Base-by-base conservation (phyloP, 2,329 filamentous ascomycete genomes). In the Pezicula rhizophila region DNA sequence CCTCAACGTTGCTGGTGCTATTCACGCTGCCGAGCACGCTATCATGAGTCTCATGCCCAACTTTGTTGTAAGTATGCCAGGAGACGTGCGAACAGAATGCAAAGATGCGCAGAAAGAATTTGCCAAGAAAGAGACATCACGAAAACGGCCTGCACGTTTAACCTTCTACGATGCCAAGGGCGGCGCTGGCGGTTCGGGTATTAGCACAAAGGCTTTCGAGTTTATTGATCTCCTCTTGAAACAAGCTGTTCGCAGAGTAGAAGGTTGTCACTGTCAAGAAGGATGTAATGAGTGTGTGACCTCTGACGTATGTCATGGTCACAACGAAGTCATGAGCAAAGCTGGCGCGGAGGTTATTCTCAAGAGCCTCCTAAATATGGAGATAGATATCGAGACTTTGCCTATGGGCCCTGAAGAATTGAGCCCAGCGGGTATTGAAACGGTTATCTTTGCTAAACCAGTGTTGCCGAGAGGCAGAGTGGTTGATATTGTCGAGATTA, bases 111-210 rank as follows among this genome's bases (percentile, higher is more conserved):
- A 87, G 51, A 97, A 97, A 66, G 92, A 97, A 67, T 89, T 96
- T 54, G 82, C 88, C 1, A 80, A 80, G 57, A 70, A 75, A 46
- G 81, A 86, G 60, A 83, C 80, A 0, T 70, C 72, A 25, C 78
- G 91, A 26, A 96, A 96, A 68, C 77, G 93, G 4, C 93, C 92
- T 0, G 93, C 90, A 0, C 75, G 93, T 1, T 69, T 99, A 42
- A 96, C 89, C 0, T 96, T 99, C 61, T 99, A 97, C 68, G 93
- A 97, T 64, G 85, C 89, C 2, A 96, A 95, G 67, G 93, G 93
- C 7, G 92, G 92, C 0, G 78, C 86, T 0, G 79, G 80, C 39
- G 92, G 92, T 0, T 86, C 82, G 0, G 93, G 93, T 0, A 95
- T 96, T 57, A 89, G 86, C 53, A 87, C 85, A 35, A 96, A 96